Evolutionary conservation across 129 eudicot genomes (phyloP).

Genomic region (Solidago caesia): DNA sequence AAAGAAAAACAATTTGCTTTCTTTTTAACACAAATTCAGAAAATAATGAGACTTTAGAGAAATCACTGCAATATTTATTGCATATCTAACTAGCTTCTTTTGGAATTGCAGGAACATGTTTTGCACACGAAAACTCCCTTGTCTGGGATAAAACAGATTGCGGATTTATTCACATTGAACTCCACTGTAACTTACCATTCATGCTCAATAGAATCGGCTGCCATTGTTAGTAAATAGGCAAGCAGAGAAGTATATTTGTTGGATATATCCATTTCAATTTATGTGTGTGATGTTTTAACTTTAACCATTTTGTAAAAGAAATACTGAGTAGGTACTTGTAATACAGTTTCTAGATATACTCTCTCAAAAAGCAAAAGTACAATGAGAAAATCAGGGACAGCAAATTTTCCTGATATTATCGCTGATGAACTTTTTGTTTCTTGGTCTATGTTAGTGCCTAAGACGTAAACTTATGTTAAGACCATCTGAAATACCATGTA

Average conservation of each 20-base stretch:
- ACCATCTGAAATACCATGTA: neutral
- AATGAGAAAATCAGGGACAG: neutral
- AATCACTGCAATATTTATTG: neutral
- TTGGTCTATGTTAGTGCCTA: neutral
- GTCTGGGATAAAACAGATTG: conserved; percentile 36
- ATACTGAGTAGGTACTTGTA: conserved; percentile 27
- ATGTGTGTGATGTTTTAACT: conserved; percentile 22
- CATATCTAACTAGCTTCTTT: conserved; percentile 15
- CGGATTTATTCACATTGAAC: conserved; percentile 15
- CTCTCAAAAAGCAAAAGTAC: neutral
- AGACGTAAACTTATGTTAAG: neutral
- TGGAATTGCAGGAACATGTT: conserved; percentile 44
- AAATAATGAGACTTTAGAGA: neutral
- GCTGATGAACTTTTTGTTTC: neutral
- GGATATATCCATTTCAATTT: conserved; percentile 26
- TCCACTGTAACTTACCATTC: conserved; percentile 35
- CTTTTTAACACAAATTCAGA: neutral
- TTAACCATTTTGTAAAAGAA: conserved; percentile 32
- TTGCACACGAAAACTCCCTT: conserved; percentile 42
- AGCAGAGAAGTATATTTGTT: conserved; percentile 37
- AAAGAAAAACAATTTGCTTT: neutral
- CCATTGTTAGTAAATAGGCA: conserved; percentile 36
- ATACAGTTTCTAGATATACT: conserved; percentile 28
- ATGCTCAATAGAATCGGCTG: conserved; percentile 21
- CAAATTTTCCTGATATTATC: neutral